phyloP scores from a whole-genome alignment of 2,329 filamentous ascomycete genomes.

The Trichoderma guizhouense region DNA sequence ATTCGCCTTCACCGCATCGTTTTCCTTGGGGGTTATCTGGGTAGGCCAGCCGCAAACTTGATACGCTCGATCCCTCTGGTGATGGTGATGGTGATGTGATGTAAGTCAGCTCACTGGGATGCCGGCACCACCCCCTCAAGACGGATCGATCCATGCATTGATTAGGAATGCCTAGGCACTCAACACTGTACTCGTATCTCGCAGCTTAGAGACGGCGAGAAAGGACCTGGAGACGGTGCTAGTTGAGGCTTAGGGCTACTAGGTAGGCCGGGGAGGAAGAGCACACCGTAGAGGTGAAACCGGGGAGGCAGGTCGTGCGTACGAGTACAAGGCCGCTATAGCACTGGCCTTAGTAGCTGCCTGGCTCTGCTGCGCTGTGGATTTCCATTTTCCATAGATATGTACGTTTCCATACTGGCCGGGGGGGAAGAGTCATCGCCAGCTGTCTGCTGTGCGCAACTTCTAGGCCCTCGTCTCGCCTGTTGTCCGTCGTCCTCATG shows the following conservation, averaged over 20 bases:
- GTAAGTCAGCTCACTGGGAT: slow-evolving; percentile 3
- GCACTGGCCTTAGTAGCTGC: background rate
- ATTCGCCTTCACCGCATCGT: background rate
- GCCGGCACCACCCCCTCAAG: background rate
- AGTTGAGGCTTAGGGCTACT: background rate
- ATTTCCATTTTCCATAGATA: background rate
- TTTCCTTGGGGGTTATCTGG: background rate
- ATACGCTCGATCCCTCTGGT: background rate
- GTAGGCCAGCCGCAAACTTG: background rate
- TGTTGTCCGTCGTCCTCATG: background rate
- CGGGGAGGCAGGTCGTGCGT: background rate
- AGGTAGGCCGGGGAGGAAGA: background rate
- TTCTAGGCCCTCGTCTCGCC: background rate
- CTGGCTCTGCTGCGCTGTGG: background rate
- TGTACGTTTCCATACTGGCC: background rate
- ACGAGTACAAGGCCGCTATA: background rate
- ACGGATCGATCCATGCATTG: background rate
- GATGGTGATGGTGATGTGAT: slow-evolving; percentile 10
- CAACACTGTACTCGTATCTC: background rate
- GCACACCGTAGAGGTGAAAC: background rate
- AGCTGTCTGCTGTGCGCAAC: background rate
- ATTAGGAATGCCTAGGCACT: background rate
- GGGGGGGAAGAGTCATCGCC: background rate
- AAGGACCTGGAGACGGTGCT: background rate
- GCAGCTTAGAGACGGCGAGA: background rate